These are phyloP conservation scores for Cyclotella choctawhatcheeana DNA, from an alignment of 108 stramenopile genomes.

Conservation along the genomic window DNA sequence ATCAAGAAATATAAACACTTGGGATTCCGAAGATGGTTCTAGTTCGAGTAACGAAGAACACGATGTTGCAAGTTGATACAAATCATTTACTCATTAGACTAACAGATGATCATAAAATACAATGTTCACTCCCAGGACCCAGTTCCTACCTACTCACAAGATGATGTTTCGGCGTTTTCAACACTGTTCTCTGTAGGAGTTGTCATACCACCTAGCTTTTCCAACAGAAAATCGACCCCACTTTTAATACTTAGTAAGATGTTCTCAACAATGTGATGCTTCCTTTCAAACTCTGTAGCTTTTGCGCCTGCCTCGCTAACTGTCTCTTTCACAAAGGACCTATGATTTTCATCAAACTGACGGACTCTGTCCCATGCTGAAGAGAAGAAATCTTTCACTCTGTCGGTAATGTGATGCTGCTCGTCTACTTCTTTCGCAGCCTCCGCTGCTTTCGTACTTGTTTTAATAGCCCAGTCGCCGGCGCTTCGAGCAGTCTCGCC, in stretches of 20 bases:
- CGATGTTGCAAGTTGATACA: too few species aligned
- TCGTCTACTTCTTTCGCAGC: constrained; percentile 42
- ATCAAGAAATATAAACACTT: constrained; percentile 38
- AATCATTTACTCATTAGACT: too few species aligned
- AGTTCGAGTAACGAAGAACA: background rate
- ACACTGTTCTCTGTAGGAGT: background rate
- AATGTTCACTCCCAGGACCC: too few species aligned
- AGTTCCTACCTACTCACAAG: too few species aligned
- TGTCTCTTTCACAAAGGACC: constrained; percentile 30
- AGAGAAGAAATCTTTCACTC: constrained; percentile 17
- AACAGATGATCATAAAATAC: too few species aligned
- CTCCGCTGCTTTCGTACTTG: constrained; percentile 31
- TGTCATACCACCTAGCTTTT: constrained; percentile 31
- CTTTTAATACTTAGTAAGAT: constrained; percentile 33
- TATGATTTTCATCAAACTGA: constrained; percentile 43
- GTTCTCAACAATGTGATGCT: constrained; percentile 40
- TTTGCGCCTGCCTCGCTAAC: constrained; percentile 27
- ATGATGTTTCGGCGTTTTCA: too few species aligned
- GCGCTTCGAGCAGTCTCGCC: constrained; percentile 29
- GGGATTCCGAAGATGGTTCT: constrained; percentile 34
- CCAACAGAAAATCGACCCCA: constrained; percentile 38
- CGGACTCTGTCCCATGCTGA: constrained; percentile 24
- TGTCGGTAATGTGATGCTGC: constrained; percentile 33
- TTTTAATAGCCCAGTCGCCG: constrained; percentile 29
- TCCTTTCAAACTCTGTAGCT: constrained; percentile 36